phyloP scores from a whole-genome alignment of 306 rosid species.

The Medicago truncatula region MtrunA17r5.0-ANR NC_053044.1:39714501-39715000 shows the following conservation, averaged over 20 bases:
- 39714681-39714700: constrained; percentile 85
- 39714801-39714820: constrained; percentile 93
- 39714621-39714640: constrained; percentile 83
- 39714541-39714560: constrained; percentile 88
- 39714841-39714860: constrained; percentile 54
- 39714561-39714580: constrained; percentile 82
- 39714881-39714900: constrained; percentile 90
- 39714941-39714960: constrained; percentile 79
- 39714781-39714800: constrained; percentile 75
- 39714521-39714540: constrained; percentile 92
- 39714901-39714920: constrained; percentile 94
- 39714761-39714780: constrained; percentile 64
- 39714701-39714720: constrained; percentile 62
- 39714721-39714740: constrained; percentile 66
- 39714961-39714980: constrained; percentile 80
- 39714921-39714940: constrained; percentile 76
- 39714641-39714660: constrained; percentile 68
- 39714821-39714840: constrained; percentile 73
- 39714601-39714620: constrained; percentile 95
- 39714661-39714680: constrained; percentile 92
- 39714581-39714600: constrained; percentile 85
- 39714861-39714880: constrained; percentile 88
- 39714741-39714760: constrained; percentile 69
- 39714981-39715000: constrained; percentile 75
- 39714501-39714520: constrained; percentile 94